A percentile compares a stretch with the other conserved stretches of the same genome.
These are phyloP conservation scores for Leishmania guyanensis DNA, from an alignment of 208 protist species.

Conservation along the genomic window DNA sequence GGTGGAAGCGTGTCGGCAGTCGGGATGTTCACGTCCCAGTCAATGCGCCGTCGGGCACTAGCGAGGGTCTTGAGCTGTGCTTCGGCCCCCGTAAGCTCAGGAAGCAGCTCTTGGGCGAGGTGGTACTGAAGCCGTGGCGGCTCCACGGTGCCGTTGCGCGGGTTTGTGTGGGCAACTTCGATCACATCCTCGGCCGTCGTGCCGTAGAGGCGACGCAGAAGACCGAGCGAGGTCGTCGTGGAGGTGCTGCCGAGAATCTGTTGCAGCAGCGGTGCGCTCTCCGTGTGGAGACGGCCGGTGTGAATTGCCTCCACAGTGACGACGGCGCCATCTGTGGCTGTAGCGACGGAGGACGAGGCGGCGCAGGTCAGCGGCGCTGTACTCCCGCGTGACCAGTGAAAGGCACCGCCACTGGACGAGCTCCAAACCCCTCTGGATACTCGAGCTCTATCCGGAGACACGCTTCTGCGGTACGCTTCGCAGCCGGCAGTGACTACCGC, in stretches of 20 bases:
- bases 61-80: slow-evolving; percentile 42
- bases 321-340: not conserved
- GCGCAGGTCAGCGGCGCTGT: not conserved
- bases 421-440: not conserved
- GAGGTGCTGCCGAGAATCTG: slow-evolving; percentile 3
- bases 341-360: not conserved
- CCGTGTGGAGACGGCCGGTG: not conserved
- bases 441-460: not conserved
- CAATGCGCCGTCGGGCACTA: slow-evolving; percentile 42
- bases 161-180: slow-evolving; percentile 26
- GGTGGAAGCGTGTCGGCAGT: slow-evolving; percentile 47
- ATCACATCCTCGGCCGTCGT: slow-evolving; percentile 48
- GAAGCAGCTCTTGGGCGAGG: slow-evolving; percentile 43
- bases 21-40: slow-evolving; percentile 63
- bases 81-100: slow-evolving; percentile 43
- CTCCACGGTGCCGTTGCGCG: slow-evolving; percentile 20
- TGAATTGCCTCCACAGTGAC: slow-evolving; percentile 18
- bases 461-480: slow-evolving; percentile 5
- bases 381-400: not conserved
- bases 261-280: slow-evolving; percentile 17
- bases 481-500: not conserved
- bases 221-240: slow-evolving; percentile 20
- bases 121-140: slow-evolving; percentile 30
- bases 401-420: not conserved
- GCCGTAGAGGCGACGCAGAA: slow-evolving; percentile 48